A percentile compares a stretch with the other conserved stretches of the same genome.
Evolutionary conservation across 2,329 filamentous ascomycete genomes (phyloP).

Genomic region (Penicillium occitanis): DNA sequence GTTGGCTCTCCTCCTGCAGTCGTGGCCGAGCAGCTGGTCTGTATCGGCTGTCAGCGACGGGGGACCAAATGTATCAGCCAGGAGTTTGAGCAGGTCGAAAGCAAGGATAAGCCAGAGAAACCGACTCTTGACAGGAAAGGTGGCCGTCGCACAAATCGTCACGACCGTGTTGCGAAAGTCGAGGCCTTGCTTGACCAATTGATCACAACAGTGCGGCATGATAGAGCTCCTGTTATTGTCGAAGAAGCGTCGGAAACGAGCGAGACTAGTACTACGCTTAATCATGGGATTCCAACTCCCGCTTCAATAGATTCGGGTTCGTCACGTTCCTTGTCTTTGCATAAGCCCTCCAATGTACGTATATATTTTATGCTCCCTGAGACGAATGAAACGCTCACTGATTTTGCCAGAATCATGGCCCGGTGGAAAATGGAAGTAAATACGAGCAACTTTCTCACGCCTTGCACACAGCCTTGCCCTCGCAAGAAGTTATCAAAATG

Average conservation of each 20-base stretch:
- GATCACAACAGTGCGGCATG: not conserved
- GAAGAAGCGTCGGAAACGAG: not conserved
- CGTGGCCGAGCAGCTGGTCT: slow-evolving; percentile 12
- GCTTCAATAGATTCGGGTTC: not conserved
- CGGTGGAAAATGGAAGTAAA: not conserved
- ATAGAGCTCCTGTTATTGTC: not conserved
- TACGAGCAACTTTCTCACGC: not conserved
- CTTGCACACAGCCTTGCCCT: not conserved
- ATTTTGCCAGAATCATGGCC: not conserved
- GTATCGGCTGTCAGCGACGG: slow-evolving; percentile 23
- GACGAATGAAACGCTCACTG: not conserved
- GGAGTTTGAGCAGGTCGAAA: slow-evolving; percentile 35
- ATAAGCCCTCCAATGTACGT: not conserved
- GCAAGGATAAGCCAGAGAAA: not conserved
- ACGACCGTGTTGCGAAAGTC: slow-evolving; percentile 2
- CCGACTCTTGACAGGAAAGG: slow-evolving; percentile 28
- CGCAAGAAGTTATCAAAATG: not conserved
- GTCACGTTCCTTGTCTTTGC: not conserved
- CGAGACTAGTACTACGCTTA: not conserved
- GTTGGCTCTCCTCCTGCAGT: not conserved
- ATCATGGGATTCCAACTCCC: not conserved
- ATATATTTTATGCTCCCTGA: not conserved
- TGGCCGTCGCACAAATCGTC: slow-evolving; percentile 16
- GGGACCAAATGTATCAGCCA: slow-evolving; percentile 48
- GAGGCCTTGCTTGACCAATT: slow-evolving; percentile 6